A percentile compares a stretch with the other conserved stretches of the same genome.
Conservation (phyloP, 2,329 filamentous ascomycete genomes). For the Fusarium multiceps region DNA sequence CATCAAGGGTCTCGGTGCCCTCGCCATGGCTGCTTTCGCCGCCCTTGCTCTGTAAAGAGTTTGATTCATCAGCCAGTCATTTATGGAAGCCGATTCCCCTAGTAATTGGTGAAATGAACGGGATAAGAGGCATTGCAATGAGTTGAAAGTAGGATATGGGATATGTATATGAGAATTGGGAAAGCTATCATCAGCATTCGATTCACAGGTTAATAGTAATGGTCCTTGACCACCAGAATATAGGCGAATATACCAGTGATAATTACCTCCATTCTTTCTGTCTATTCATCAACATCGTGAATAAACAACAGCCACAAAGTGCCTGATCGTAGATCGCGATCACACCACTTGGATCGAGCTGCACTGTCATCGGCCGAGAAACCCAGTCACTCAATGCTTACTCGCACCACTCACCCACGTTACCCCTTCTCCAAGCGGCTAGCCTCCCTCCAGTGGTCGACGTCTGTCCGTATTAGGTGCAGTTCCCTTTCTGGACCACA, state of each 20-base stretch:
- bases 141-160: constrained; percentile 16
- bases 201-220: constrained; percentile 38
- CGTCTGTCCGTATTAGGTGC: constrained; percentile 16
- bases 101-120: background rate
- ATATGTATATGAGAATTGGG: constrained; percentile 23
- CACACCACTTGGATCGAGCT: constrained; percentile 13
- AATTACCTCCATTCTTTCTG: background rate
- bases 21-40: constrained; percentile 50
- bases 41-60: constrained; percentile 53
- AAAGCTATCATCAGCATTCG: background rate
- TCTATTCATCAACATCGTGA: background rate
- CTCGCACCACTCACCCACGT: background rate
- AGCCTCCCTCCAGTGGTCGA: constrained; percentile 13
- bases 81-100: constrained; percentile 5
- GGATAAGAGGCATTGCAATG: constrained; percentile 19
- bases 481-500: constrained; percentile 23
- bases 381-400: background rate
- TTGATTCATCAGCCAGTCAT: background rate
- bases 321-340: constrained; percentile 11
- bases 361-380: constrained; percentile 3
- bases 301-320: background rate
- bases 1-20: constrained; percentile 47
- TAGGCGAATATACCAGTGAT: constrained; percentile 34
- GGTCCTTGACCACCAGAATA: constrained; percentile 30
- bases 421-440: background rate